Evolutionary conservation across 768 basidiomycete species (phyloP), one percentile per base, ranked within the genome.

Genomic region (Sporobolomyces pararoseus): DNA sequence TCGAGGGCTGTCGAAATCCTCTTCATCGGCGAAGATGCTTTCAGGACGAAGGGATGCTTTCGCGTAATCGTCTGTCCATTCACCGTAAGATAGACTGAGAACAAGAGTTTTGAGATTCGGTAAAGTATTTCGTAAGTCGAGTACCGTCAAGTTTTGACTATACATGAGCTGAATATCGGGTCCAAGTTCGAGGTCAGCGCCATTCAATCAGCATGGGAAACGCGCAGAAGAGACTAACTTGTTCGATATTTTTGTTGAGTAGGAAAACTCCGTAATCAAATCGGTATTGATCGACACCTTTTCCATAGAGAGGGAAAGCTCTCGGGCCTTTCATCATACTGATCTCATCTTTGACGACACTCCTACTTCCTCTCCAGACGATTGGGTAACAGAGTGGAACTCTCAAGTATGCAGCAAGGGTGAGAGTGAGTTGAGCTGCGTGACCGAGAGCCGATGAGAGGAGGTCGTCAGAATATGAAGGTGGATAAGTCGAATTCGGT

Each of bases 201-300:
- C 17, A n/a, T 13, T 12, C 21, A 47, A 13, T 47, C 46, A 17
- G 12, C 25, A 6, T 29, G 39, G 25, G 25, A 50, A 76, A n/a
- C 29, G 23, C 50, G 59, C 59, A 60, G 68, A 16, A 59, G 44
- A 35, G 12, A 74, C 84, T 70, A 73, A 94, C 93, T 85, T 93
- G 83, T 81, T 99, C 95, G 73, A 99, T 93, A 79, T 99, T 84
- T 80, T 98, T 99, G 82, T 99, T 99, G 37, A 98, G 83, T 49
- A 99, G 80, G 79, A 93, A 98, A 6, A 98, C 95, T 5, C 88
- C 96, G 81, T 98, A 99, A 79, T 98, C 95, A 77, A 95, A 99
- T 31, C 96, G 85, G 80, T 97, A 98, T 50, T 88, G 89, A 78
- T 98, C 96, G 66, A 97, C 94, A 7, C 94, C 93, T 80, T 86